Evolutionary conservation across 306 rosid species (phyloP).

Genomic region (Vigna angularis): DNA sequence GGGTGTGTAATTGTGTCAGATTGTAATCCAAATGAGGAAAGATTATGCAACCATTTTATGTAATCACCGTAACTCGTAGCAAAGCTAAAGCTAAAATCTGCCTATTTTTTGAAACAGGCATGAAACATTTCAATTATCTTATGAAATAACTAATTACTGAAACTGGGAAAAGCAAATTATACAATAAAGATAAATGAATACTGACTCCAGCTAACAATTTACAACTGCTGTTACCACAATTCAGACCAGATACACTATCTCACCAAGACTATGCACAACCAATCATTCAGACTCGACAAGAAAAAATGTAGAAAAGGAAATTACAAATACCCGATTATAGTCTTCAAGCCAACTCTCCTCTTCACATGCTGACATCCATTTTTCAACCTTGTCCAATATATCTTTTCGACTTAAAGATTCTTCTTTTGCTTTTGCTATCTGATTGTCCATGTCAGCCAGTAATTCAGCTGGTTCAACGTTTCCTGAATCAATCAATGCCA

Average conservation of each 20-base stretch:
- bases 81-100: slow-evolving; percentile 34
- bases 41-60: slow-evolving; percentile 11
- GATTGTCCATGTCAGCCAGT: slow-evolving; percentile 95
- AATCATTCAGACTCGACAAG: slow-evolving; percentile 7
- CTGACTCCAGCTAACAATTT: slow-evolving; percentile 14
- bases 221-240: slow-evolving; percentile 15
- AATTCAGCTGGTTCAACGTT: slow-evolving; percentile 85
- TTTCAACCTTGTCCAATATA: slow-evolving; percentile 98
- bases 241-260: slow-evolving; percentile 1
- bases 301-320: slow-evolving; percentile 24
- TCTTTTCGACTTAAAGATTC: slow-evolving; percentile 96
- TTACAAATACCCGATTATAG: slow-evolving; percentile 81
- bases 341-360: slow-evolving; percentile 99
- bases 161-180: not conserved
- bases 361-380: slow-evolving; percentile 99
- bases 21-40: slow-evolving; percentile 11
- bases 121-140: slow-evolving; percentile 10
- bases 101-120: slow-evolving; percentile 17
- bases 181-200: slow-evolving; percentile 25
- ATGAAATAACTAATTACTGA: slow-evolving; percentile 8
- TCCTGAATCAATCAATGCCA: slow-evolving; percentile 89
- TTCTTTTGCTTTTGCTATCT: slow-evolving; percentile 88
- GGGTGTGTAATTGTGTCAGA: slow-evolving; percentile 39
- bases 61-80: slow-evolving; percentile 27
- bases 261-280: slow-evolving; percentile 17